Evolutionary conservation across 2,329 filamentous ascomycete species (phyloP).

Genomic region (Apiospora arundinis): DNA sequence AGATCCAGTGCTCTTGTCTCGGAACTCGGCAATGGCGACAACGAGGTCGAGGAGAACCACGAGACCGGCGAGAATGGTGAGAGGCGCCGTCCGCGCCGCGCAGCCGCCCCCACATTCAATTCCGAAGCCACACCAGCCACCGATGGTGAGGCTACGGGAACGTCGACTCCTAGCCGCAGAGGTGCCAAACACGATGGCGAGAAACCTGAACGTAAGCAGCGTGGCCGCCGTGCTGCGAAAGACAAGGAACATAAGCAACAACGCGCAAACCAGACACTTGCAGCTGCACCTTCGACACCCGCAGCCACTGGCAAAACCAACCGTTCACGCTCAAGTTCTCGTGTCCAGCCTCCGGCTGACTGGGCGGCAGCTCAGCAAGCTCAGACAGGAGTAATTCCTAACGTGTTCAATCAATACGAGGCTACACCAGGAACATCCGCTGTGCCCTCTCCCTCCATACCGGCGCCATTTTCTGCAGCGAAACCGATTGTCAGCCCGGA

Average conservation of each 20-base stretch:
- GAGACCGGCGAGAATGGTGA: slow-evolving; percentile 67
- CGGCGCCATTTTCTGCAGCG: slow-evolving; percentile 35
- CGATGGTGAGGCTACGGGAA: slow-evolving; percentile 65
- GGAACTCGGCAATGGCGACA: slow-evolving; percentile 67
- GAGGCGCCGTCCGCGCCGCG: slow-evolving; percentile 65
- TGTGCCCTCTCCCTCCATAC: slow-evolving; percentile 46
- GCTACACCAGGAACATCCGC: slow-evolving; percentile 49
- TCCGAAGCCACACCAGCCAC: slow-evolving; percentile 63
- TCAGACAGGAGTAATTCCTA: slow-evolving; percentile 46
- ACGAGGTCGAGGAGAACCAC: slow-evolving; percentile 60
- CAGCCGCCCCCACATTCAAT: slow-evolving; percentile 75
- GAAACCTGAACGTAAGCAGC: slow-evolving; percentile 48
- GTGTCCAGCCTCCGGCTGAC: slow-evolving; percentile 51
- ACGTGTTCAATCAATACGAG: slow-evolving; percentile 52
- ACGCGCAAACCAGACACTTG: slow-evolving; percentile 49
- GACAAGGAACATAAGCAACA: slow-evolving; percentile 50
- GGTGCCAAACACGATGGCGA: slow-evolving; percentile 56
- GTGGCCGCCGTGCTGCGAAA: slow-evolving; percentile 47
- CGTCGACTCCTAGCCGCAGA: slow-evolving; percentile 63
- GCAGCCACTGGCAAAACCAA: slow-evolving; percentile 47
- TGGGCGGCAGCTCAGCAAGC: slow-evolving; percentile 41
- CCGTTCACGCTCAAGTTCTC: slow-evolving; percentile 62
- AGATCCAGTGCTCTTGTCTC: slow-evolving; percentile 70
- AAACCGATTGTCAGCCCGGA: slow-evolving; percentile 38
- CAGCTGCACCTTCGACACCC: slow-evolving; percentile 50